Base-by-base conservation (phyloP, 805 yeast species). In the Candida silvatica region DNA sequence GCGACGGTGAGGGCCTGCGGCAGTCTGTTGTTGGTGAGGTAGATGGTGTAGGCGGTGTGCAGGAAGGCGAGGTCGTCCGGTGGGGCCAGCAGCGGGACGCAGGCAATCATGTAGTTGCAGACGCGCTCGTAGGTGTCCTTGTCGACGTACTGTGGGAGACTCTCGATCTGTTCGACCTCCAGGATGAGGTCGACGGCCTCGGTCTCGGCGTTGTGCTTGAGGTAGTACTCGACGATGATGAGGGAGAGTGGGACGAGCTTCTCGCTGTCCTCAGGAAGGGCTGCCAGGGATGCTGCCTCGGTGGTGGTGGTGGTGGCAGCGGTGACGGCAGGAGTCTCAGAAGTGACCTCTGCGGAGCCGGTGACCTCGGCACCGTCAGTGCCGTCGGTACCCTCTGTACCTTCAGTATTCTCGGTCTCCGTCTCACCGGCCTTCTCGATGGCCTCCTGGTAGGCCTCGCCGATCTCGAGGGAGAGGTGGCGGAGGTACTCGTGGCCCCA, bases 401-500 rank as follows among this genome's bases (percentile, higher is more conserved):
- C 25, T 29, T 22, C 41, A 42, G 54, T 45, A 41, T 49, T 16
- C 43, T 47, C 32, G 39, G 46, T 29, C 29, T 30, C 18, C 37
- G 27, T 5, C 48, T 49, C 25, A 36, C 38, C 34, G 11, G 14
- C 7, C 12, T 16, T 14, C 29, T 52, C 62, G 34, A 58, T 38
- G 31, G 51, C 65, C 20, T 70, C 77, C 46, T 75, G 79, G 58
- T 77, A 83, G 36, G 81, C 83, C 52, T 82, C 90, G 40, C 98
- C 97, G 48, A 92, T 85, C 61, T 92, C 97, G 41, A 92, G 65
- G 3, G 98, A 94, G 51, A 92, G 69, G 62, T 92, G 97, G 54
- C 98, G 87, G 51, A 90, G 76, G 57, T 92, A 92, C 61, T 92
- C 99, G 57, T 92, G 97, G 30, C 98, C 99, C 99, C 98, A 92